Conservation (phyloP, 495 filamentous ascomycete species). For the Lasiosphaeria miniovina region DNA sequence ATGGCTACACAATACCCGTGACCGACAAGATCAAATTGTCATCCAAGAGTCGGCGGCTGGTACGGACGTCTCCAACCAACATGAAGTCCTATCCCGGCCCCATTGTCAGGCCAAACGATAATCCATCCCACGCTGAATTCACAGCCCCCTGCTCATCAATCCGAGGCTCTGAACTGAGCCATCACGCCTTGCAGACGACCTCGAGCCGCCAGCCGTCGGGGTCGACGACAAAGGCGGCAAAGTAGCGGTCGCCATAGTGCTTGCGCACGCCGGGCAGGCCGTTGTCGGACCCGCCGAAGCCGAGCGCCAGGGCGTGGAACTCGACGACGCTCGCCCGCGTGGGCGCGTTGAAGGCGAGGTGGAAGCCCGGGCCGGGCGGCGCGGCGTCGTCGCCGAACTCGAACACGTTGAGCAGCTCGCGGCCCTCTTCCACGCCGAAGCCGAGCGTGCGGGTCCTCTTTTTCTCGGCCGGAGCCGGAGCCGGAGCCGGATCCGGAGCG, state of each 20-base stretch:
- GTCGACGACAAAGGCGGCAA: conserved; percentile 43
- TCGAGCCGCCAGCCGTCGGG: conserved; percentile 41
- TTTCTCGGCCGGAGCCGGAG: not conserved
- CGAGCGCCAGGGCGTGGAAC: conserved; percentile 37
- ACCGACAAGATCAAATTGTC: too few relatives aligned
- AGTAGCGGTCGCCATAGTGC: conserved; percentile 37
- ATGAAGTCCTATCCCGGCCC: too few relatives aligned
- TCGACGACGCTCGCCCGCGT: conserved; percentile 32
- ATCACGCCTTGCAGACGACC: conserved; percentile 30
- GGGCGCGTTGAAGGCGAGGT: conserved; percentile 38
- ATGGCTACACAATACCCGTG: too few relatives aligned
- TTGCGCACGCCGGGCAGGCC: conserved; percentile 37
- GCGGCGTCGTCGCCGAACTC: conserved; percentile 21
- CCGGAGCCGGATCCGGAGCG: not conserved
- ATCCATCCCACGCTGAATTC: not conserved
- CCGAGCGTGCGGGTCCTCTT: conserved; percentile 27
- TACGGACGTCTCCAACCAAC: too few relatives aligned
- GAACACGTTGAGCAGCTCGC: conserved; percentile 36
- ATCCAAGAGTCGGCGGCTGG: too few relatives aligned
- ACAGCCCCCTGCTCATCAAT: not conserved
- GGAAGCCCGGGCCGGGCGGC: conserved; percentile 29
- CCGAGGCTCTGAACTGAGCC: not conserved
- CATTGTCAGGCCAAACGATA: too few relatives aligned
- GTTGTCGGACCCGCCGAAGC: conserved; percentile 32
- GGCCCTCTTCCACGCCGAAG: conserved; percentile 26